A percentile compares a stretch with the other conserved stretches of the same genome.
phyloP scores from a whole-genome alignment of 2,329 filamentous ascomycete genomes.

The Pseudogymnoascus sp. region DNA sequence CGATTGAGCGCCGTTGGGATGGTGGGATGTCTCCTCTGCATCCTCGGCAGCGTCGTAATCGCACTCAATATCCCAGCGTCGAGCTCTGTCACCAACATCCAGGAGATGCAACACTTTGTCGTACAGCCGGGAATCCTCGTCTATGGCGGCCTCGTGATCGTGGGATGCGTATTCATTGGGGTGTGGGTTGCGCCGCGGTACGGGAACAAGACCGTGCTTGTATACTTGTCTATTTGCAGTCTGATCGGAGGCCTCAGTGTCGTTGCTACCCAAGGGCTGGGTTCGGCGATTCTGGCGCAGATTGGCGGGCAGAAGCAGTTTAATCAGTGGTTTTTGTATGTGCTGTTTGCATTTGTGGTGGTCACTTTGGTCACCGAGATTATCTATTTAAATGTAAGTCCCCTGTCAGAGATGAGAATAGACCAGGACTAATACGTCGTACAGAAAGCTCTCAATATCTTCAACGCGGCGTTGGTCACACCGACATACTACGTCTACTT shows the following conservation, averaged over 20 bases:
- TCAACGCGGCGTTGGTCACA: constrained; percentile 93
- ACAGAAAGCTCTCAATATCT: constrained; percentile 96
- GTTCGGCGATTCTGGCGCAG: constrained; percentile 83
- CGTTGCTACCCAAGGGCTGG: constrained; percentile 86
- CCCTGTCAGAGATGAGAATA: not conserved
- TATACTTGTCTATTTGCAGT: constrained; percentile 94
- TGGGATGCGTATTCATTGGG: constrained; percentile 63
- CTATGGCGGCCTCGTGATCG: constrained; percentile 74
- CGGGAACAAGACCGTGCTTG: constrained; percentile 94
- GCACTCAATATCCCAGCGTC: constrained; percentile 85
- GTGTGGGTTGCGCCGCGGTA: constrained; percentile 78
- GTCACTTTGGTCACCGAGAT: constrained; percentile 87
- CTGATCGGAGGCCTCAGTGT: constrained; percentile 90
- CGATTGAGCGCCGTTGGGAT: constrained; percentile 92
- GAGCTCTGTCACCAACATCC: constrained; percentile 76
- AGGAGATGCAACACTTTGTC: constrained; percentile 85
- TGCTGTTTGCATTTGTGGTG: constrained; percentile 83
- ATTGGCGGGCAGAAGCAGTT: constrained; percentile 76
- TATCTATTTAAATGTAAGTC: constrained; percentile 83
- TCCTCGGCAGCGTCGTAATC: constrained; percentile 87
- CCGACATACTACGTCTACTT: constrained; percentile 99
- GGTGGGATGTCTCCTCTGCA: constrained; percentile 90
- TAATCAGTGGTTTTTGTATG: constrained; percentile 95
- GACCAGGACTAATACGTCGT: not conserved
- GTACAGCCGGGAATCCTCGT: constrained; percentile 77